These are phyloP conservation scores for Podospora conica DNA, from an alignment of 495 filamentous ascomycete genomes.

Conservation along the genomic window DNA sequence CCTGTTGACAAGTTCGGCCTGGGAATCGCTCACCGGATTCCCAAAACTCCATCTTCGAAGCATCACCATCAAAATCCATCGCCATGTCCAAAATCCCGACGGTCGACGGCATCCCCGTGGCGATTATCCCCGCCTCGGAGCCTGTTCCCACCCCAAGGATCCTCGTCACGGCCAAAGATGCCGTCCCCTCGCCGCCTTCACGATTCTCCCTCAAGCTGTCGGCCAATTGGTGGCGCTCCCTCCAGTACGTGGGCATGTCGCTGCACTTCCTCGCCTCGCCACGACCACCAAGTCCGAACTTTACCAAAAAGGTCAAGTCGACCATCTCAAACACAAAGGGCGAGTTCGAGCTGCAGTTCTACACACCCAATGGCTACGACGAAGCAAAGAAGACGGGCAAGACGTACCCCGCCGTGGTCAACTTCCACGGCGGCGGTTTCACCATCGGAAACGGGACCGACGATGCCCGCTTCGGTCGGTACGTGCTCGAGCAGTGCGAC, in stretches of 20 bases:
- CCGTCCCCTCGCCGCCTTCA: constrained; percentile 35
- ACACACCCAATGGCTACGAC: constrained; percentile 61
- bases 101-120: constrained; percentile 35
- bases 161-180: constrained; percentile 34
- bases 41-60: background rate
- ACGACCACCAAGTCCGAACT: constrained; percentile 58
- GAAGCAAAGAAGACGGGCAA: constrained; percentile 47
- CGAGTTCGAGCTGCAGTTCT: constrained; percentile 68
- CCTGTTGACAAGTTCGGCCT: background rate
- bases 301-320: constrained; percentile 56
- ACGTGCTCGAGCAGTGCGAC: constrained; percentile 43
- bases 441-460: constrained; percentile 65
- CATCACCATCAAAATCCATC: background rate
- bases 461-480: constrained; percentile 62
- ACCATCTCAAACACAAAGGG: constrained; percentile 51
- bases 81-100: constrained; percentile 24
- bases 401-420: constrained; percentile 59
- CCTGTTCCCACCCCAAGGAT: constrained; percentile 10
- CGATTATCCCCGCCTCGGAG: constrained; percentile 12
- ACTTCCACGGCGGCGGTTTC: constrained; percentile 77
- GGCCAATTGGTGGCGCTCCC: constrained; percentile 66
- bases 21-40: background rate
- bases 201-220: constrained; percentile 67
- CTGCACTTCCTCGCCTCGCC: constrained; percentile 66
- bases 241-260: constrained; percentile 76